These are phyloP conservation scores for Aegilops longissima DNA, from an alignment of 176 grass and related monocot genomes.

Conservation along the genomic window DNA sequence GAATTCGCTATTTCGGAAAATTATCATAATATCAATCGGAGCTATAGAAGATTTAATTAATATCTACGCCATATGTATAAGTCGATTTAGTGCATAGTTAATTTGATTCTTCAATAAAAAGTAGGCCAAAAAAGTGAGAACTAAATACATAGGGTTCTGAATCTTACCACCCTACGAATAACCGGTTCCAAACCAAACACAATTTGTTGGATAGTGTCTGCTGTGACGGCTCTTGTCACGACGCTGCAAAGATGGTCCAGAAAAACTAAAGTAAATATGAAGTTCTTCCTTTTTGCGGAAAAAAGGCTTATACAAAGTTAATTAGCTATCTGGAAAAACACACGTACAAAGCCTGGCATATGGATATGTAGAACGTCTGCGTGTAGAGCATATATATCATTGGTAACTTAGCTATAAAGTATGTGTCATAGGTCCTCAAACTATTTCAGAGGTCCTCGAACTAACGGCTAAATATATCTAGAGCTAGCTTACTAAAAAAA, in stretches of 20 bases:
- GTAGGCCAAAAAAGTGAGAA: neutral
- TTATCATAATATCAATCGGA: neutral
- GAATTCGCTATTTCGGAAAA: neutral
- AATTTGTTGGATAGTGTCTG: constrained; percentile 36
- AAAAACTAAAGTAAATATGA: neutral
- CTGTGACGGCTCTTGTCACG: constrained; percentile 15
- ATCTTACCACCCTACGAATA: constrained; percentile 40
- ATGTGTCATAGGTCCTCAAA: too few relatives aligned
- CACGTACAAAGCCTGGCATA: too few relatives aligned
- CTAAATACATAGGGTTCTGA: neutral
- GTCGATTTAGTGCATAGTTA: neutral
- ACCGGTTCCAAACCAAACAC: constrained; percentile 28
- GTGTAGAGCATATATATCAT: neutral
- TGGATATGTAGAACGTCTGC: neutral
- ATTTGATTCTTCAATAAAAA: neutral
- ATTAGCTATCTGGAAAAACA: neutral
- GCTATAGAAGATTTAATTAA: neutral
- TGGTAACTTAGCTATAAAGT: neutral
- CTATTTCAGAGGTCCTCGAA: too few relatives aligned
- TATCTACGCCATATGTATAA: neutral
- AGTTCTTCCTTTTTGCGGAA: too few relatives aligned
- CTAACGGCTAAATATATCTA: too few relatives aligned
- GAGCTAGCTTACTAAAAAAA: neutral
- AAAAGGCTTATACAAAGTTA: neutral
- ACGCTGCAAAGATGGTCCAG: constrained; percentile 15